phyloP scores from a whole-genome alignment of 225 moss, liverwort and hornwort species.

The Pseudisothecium myosuroides region DNA sequence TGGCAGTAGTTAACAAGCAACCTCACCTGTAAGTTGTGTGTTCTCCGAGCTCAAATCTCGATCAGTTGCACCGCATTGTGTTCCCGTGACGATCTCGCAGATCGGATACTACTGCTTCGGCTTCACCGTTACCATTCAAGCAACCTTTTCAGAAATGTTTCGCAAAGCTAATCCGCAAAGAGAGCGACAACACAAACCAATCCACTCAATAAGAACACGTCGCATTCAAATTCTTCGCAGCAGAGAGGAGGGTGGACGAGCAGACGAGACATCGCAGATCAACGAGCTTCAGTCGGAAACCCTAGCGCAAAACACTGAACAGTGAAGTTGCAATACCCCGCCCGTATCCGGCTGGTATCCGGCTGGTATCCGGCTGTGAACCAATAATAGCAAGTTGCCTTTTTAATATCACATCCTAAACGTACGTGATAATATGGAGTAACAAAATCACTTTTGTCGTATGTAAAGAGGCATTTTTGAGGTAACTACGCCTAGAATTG shows the following conservation, averaged over 20 bases:
- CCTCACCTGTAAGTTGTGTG: background rate
- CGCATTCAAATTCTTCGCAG: background rate
- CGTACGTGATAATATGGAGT: background rate
- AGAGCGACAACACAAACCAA: background rate
- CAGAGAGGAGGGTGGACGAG: background rate
- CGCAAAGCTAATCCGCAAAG: background rate
- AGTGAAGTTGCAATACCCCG: background rate
- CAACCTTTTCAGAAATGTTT: background rate
- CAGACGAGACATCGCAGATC: background rate
- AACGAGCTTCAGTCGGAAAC: background rate
- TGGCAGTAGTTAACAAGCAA: background rate
- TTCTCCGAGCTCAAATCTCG: background rate
- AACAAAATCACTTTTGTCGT: background rate
- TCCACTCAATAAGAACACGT: background rate
- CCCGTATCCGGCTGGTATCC: background rate
- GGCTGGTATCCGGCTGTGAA: background rate
- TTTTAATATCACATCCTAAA: background rate
- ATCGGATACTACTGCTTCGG: background rate
- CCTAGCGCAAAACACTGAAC: background rate
- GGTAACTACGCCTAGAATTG: background rate
- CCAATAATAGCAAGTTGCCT: background rate
- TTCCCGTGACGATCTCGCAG: background rate
- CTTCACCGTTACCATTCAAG: background rate
- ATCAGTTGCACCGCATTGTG: background rate
- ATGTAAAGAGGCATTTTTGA: background rate